These are phyloP conservation scores for Venturia pyrina DNA, from an alignment of 2,329 filamentous ascomycete species.

Conservation along the genomic window DNA sequence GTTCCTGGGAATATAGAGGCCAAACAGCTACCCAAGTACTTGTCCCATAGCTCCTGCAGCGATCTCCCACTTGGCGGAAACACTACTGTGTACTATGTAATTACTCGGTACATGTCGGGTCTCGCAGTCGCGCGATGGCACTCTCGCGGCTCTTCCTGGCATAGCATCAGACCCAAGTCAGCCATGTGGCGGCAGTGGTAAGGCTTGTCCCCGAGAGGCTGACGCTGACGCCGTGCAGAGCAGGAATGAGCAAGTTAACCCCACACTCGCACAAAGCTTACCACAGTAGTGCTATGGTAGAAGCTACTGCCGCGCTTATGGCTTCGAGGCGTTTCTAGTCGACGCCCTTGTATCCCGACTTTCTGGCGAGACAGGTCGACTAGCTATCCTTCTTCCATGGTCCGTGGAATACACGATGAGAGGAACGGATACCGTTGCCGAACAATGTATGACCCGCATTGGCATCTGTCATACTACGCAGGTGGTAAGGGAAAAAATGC, in stretches of 20 bases:
- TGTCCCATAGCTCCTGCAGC: constrained; percentile 1
- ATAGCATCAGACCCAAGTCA: background rate
- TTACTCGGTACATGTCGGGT: no score
- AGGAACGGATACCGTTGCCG: background rate
- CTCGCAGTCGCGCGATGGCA: background rate
- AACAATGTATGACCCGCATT: background rate
- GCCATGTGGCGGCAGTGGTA: background rate
- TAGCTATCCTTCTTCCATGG: no score
- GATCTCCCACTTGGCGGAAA: background rate
- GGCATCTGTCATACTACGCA: background rate
- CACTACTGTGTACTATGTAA: no score
- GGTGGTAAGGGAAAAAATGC: no score
- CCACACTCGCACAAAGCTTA: background rate
- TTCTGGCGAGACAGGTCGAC: background rate
- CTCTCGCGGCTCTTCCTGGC: background rate
- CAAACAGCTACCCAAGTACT: background rate
- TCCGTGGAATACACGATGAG: background rate
- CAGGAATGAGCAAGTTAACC: constrained; percentile 7
- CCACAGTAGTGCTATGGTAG: no score
- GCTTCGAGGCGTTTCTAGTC: background rate
- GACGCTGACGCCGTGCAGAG: background rate
- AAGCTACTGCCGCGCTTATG: background rate
- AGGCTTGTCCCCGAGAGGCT: background rate
- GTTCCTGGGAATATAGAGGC: background rate
- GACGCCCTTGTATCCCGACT: background rate